A percentile compares a stretch with the other conserved stretches of the same genome.
phyloP scores from a whole-genome alignment of 108 stramenopile species.

The Cafeteria roenbergensis region DNA sequence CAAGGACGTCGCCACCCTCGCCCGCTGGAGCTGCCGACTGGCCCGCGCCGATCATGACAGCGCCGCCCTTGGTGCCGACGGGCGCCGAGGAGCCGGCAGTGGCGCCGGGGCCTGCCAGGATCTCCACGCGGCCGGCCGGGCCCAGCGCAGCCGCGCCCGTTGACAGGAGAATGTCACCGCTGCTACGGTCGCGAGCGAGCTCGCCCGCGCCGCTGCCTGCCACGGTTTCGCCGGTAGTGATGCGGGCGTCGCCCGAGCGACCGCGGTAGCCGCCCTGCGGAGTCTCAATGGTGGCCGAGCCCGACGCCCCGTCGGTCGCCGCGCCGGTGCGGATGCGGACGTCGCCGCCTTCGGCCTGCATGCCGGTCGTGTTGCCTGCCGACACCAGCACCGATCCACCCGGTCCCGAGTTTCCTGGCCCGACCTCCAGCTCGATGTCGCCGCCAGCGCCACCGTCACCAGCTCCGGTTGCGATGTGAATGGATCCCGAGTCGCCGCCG shows the following conservation, averaged over 20 bases:
- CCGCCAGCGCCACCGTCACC: slow-evolving; percentile 32
- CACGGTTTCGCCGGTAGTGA: slow-evolving; percentile 21
- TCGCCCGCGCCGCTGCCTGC: no score
- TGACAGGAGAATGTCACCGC: slow-evolving; percentile 9
- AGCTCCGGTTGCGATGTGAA: slow-evolving; percentile 28
- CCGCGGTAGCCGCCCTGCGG: neutral
- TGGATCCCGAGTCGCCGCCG: slow-evolving; percentile 26
- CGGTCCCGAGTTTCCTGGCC: slow-evolving; percentile 24
- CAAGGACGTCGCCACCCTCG: slow-evolving; percentile 21
- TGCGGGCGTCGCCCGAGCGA: slow-evolving; percentile 5
- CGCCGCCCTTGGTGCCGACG: slow-evolving; percentile 18
- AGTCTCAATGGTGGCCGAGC: neutral
- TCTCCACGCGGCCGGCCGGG: neutral
- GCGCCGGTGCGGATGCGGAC: slow-evolving; percentile 2
- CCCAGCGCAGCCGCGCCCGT: slow-evolving; percentile 6
- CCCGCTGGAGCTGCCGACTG: slow-evolving; percentile 11
- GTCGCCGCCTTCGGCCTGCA: slow-evolving; percentile 4
- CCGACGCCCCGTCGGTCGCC: neutral
- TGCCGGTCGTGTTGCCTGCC: slow-evolving; percentile 16
- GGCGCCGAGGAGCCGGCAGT: no score
- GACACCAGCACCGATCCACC: slow-evolving; percentile 17
- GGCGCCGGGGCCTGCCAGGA: no score
- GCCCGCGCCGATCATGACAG: slow-evolving; percentile 25
- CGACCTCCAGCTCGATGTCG: slow-evolving; percentile 28
- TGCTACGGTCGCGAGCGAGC: neutral